phyloP scores from a whole-genome alignment of 1,284 basidiomycete species.

The Microbotryomycetes sp. region DNA sequence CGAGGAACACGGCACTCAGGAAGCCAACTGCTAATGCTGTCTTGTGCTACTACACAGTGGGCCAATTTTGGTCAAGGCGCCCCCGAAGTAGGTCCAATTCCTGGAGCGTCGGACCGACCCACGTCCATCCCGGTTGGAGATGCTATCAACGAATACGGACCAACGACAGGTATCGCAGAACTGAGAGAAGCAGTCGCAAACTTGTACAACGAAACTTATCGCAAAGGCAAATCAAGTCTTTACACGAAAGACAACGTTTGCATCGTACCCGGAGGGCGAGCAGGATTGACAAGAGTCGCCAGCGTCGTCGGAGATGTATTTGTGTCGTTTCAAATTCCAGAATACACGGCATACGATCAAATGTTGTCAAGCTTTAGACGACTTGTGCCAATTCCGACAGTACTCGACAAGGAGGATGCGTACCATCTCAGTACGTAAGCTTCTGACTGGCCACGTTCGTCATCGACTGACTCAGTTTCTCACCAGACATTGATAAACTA shows the following conservation, averaged over 20 bases:
- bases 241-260: conserved; percentile 77
- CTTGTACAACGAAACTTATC: conserved; percentile 81
- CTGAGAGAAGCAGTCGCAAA: conserved; percentile 67
- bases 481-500: conserved; percentile 54
- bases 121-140: conserved; percentile 44
- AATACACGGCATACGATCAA: conserved; percentile 55
- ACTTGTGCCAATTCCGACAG: conserved; percentile 81
- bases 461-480: not conserved
- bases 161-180: conserved; percentile 65
- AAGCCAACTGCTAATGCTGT: not conserved
- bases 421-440: conserved; percentile 56
- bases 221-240: conserved; percentile 55
- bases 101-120: conserved; percentile 62
- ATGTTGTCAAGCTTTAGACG: conserved; percentile 80
- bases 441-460: no score
- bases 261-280: conserved; percentile 54
- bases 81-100: conserved; percentile 75
- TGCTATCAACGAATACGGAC: conserved; percentile 70
- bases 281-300: conserved; percentile 82
- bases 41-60: conserved; percentile 86
- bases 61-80: conserved; percentile 77
- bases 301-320: conserved; percentile 62
- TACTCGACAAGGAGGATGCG: conserved; percentile 47
- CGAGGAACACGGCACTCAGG: not conserved
- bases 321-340: conserved; percentile 63